phyloP scores from a whole-genome alignment of 2,329 filamentous ascomycete species.

The Fusarium multiceps region DNA sequence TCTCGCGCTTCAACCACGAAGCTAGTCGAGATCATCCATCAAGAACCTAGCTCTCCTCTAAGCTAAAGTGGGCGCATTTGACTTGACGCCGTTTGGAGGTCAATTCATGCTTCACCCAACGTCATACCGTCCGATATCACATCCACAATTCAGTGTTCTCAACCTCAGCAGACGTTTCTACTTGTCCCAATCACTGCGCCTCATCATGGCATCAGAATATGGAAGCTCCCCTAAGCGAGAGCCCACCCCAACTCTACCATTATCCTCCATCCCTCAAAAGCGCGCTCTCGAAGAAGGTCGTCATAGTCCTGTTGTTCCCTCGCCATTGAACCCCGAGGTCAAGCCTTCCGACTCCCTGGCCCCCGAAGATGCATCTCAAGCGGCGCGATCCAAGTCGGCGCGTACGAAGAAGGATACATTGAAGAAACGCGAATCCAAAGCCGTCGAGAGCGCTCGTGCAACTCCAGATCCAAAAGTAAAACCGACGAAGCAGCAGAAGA shows the following conservation, averaged over 20 bases:
- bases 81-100: conserved; percentile 2
- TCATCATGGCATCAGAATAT: conserved; percentile 52
- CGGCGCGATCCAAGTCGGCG: conserved; percentile 53
- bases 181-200: background rate
- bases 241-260: conserved; percentile 53
- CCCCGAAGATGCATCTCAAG: conserved; percentile 60
- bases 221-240: conserved; percentile 56
- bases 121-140: background rate
- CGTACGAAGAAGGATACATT: conserved; percentile 73
- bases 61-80: conserved; percentile 12
- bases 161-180: background rate
- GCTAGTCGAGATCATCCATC: conserved; percentile 5
- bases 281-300: conserved; percentile 72
- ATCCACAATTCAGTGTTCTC: background rate
- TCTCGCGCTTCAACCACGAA: conserved; percentile 20
- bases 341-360: conserved; percentile 54
- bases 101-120: conserved; percentile 3
- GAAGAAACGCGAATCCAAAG: conserved; percentile 76
- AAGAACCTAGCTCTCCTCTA: conserved; percentile 4
- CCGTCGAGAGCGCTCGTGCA: conserved; percentile 62
- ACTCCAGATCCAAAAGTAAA: conserved; percentile 66
- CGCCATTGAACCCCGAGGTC: conserved; percentile 77
- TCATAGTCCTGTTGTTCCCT: conserved; percentile 76
- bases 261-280: conserved; percentile 70
- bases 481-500: conserved; percentile 47